Conservation (phyloP, 345 rosid species). For the Laguncularia racemosa region DNA sequence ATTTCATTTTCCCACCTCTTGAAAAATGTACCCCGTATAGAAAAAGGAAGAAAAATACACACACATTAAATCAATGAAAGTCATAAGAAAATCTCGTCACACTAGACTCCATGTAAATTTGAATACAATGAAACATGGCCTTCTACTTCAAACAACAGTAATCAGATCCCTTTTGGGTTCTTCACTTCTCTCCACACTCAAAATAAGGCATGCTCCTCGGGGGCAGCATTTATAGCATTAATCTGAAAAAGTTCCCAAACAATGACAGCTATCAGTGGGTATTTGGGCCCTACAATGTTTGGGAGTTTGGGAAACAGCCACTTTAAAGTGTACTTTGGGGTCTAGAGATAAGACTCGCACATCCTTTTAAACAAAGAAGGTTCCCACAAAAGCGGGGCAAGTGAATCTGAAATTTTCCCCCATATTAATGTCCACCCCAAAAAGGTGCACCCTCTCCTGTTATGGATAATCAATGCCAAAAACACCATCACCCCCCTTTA, state of each 20-base stretch:
- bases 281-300: too few species aligned
- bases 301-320: too few species aligned
- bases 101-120: too few species aligned
- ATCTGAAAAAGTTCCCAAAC: slow-evolving; percentile 39
- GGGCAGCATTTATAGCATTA: slow-evolving; percentile 97
- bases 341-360: background rate
- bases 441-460: slow-evolving; percentile 87
- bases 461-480: background rate
- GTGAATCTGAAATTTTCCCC: slow-evolving; percentile 94
- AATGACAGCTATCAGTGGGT: background rate
- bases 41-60: too few species aligned
- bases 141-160: background rate
- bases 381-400: slow-evolving; percentile 96
- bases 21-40: too few species aligned
- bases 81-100: too few species aligned
- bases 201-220: slow-evolving; percentile 92
- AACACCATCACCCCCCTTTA: background rate
- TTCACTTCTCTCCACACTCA: slow-evolving; percentile 98
- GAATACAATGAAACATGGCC: background rate
- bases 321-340: too few species aligned
- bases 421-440: slow-evolving; percentile 93
- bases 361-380: slow-evolving; percentile 93
- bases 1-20: too few species aligned
- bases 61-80: too few species aligned
- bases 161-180: slow-evolving; percentile 81